Evolutionary conservation across 192 early-diverging fungal genomes (phyloP).

Genomic region (Entomortierella beljakovae): DNA sequence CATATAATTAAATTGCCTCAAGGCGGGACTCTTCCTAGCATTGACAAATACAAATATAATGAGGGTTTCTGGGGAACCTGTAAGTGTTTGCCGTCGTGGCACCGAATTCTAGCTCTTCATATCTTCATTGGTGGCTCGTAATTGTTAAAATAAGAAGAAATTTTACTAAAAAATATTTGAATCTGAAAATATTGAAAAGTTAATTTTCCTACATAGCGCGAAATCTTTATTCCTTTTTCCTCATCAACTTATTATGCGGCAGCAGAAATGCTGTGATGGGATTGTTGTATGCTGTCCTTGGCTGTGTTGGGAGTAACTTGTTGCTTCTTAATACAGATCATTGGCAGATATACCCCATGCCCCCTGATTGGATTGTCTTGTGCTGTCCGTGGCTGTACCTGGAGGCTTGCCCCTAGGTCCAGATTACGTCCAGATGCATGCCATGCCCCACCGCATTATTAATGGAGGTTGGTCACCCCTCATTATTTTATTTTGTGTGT

Average conservation of each 20-base stretch:
- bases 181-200: too few relatives aligned
- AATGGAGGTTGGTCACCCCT: conserved; percentile 1
- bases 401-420: not conserved
- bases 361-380: conserved; percentile 3
- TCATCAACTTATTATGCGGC: not conserved
- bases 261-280: not conserved
- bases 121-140: too few relatives aligned
- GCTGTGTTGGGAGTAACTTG: not conserved
- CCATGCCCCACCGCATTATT: conserved; percentile 5
- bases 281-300: not conserved
- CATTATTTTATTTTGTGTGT: not conserved
- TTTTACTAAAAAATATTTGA: too few relatives aligned
- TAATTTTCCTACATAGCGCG: too few relatives aligned
- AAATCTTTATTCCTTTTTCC: not conserved
- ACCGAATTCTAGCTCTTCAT: too few relatives aligned
- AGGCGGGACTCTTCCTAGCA: too few relatives aligned
- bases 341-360: not conserved
- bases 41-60: too few relatives aligned
- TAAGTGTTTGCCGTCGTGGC: too few relatives aligned
- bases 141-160: too few relatives aligned
- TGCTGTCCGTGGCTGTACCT: conserved; percentile 7
- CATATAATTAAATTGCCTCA: too few relatives aligned
- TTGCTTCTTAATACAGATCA: not conserved
- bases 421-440: not conserved
- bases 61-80: too few relatives aligned